Evolutionary conservation across 768 basidiomycete species (phyloP), one percentile per base, ranked within the genome.

Genomic region (Rubroboletus satanas): DNA sequence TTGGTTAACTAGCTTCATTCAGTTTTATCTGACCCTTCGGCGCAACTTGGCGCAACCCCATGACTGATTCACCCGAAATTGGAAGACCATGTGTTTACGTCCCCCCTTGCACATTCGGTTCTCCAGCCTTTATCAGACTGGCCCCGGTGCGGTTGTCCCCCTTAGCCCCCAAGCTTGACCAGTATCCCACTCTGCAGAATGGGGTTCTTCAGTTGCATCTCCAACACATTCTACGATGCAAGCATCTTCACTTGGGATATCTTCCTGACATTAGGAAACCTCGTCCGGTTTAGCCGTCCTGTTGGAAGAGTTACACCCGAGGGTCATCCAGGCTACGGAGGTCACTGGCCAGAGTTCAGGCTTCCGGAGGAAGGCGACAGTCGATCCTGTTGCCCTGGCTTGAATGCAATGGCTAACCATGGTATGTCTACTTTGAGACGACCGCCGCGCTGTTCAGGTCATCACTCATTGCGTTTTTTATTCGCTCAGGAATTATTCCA

Each of bases 391-490:
- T 90, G 88, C 60, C 88, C 87, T 3, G 86, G 79, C 11, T 70
- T 90, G 59, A 90, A 92, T 58, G 84, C 87, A 0, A 73, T 92
- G 79, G 87, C 89, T 6, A 91, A 91, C 64, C 89, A 91, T 60
- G 89, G 88, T 88, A 38, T 26, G 69, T 54, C 37, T 28, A 78
- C 54, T 79, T 72, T 65, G 74, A 76, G 3, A 82, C 85, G 23
- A 47, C 35, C 37, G n/a, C 39, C 8, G 15, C 7, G 17, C 11
- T n/a, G 38, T 41, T 10, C 6, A 1, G 26, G 23, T 31, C 35
- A 46, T 23, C 37, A 4, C 6, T 36, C 9, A 17, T 23, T 44
- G 12, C 18, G 17, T 18, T 23, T 51, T 33, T 26, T 26, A 33
- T 11, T 17, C 9, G 3, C 33, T 11, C 38, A 73, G 73, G 72